These are phyloP conservation scores for Coemansia sp. DNA, from an alignment of 192 early-diverging fungal species.

Conservation along the genomic window DNA sequence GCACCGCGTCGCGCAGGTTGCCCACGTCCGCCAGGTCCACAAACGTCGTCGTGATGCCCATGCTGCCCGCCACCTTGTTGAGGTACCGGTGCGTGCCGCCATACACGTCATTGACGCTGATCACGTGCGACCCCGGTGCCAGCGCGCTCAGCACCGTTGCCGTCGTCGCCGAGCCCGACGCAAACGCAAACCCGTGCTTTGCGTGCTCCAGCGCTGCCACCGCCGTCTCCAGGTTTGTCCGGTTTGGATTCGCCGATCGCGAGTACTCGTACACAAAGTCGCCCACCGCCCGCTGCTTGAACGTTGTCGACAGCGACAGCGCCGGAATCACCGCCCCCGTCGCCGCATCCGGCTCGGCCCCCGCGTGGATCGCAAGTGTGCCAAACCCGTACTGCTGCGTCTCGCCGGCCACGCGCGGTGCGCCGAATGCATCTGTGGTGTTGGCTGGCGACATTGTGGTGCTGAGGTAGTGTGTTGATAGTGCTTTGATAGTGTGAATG, in stretches of 20 bases:
- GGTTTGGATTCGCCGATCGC: conserved; percentile 76
- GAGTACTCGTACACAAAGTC: conserved; percentile 87
- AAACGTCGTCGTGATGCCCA: conserved; percentile 71
- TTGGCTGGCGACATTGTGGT: conserved; percentile 47
- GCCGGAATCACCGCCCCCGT: conserved; percentile 98
- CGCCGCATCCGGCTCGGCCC: conserved; percentile 79
- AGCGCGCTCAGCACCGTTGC: conserved; percentile 72
- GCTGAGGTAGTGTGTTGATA: background rate
- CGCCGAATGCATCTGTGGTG: conserved; percentile 9
- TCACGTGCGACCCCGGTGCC: conserved; percentile 66
- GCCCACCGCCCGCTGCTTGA: conserved; percentile 89
- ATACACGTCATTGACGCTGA: conserved; percentile 87
- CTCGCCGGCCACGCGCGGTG: conserved; percentile 2
- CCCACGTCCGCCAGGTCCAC: conserved; percentile 67
- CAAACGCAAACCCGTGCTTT: conserved; percentile 80
- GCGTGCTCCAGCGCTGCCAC: conserved; percentile 89
- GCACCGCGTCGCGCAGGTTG: conserved; percentile 60
- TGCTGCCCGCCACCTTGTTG: conserved; percentile 69
- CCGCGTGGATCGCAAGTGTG: conserved; percentile 93
- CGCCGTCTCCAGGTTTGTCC: conserved; percentile 72
- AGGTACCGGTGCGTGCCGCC: conserved; percentile 88
- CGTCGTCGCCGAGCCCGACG: conserved; percentile 82
- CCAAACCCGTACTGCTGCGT: conserved; percentile 62
- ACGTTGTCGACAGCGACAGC: conserved; percentile 93
- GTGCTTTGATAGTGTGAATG: no score